Percentiles rank a stretch among this genome's conserved stretches.
Evolutionary conservation across 805 yeast species (phyloP).

Genomic region (Ogataea polymorpha): DNA sequence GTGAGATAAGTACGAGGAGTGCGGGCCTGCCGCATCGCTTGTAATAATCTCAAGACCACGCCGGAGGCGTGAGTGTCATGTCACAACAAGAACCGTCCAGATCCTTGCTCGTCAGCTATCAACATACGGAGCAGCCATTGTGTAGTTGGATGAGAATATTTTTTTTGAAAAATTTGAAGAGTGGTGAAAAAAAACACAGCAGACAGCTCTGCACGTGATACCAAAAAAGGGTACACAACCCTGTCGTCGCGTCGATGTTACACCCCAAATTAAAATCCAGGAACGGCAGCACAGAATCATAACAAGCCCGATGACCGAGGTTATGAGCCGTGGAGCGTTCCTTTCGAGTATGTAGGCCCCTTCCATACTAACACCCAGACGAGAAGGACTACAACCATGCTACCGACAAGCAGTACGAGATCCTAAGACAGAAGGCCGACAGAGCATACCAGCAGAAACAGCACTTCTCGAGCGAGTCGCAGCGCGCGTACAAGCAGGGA

Average conservation of each 20-base stretch:
- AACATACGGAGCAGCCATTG: slow-evolving; percentile 32
- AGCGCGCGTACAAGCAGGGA: slow-evolving; percentile 72
- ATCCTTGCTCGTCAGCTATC: slow-evolving; percentile 9
- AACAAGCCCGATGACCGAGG: slow-evolving; percentile 18
- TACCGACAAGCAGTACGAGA: slow-evolving; percentile 59
- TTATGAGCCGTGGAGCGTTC: slow-evolving; percentile 26
- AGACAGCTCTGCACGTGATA: slow-evolving; percentile 4
- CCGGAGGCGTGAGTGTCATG: slow-evolving; percentile 16
- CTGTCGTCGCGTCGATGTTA: slow-evolving; percentile 6
- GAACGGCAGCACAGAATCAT: not conserved
- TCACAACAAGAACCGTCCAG: slow-evolving; percentile 9
- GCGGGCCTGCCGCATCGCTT: slow-evolving; percentile 15
- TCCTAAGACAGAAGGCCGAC: slow-evolving; percentile 66
- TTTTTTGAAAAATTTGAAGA: slow-evolving; percentile 1
- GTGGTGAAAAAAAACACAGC: not conserved
- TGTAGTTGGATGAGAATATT: slow-evolving; percentile 11
- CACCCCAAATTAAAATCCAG: slow-evolving; percentile 6
- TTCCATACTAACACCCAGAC: slow-evolving; percentile 3
- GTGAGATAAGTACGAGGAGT: slow-evolving; percentile 34
- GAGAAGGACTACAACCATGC: slow-evolving; percentile 68
- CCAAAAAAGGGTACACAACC: not conserved
- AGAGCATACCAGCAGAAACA: slow-evolving; percentile 56
- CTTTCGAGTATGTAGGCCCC: slow-evolving; percentile 20
- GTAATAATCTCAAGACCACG: slow-evolving; percentile 35
- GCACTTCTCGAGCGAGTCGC: slow-evolving; percentile 62